Evolutionary conservation across 73 alveolate genomes (phyloP).

Genomic region (Diophrys appendiculata): DNA sequence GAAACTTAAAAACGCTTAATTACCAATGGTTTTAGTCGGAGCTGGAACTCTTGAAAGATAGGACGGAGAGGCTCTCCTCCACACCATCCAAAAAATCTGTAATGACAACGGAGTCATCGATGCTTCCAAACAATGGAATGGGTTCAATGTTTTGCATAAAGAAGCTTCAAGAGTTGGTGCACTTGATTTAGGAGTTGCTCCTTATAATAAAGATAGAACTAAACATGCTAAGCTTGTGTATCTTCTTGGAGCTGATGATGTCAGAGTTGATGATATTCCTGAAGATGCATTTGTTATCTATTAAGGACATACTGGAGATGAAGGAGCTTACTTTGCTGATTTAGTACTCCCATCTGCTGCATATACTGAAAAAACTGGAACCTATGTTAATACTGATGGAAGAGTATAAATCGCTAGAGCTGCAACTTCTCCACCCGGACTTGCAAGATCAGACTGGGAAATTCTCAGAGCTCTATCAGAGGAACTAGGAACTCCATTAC

Average conservation of each 20-base stretch:
- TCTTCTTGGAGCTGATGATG: conserved; percentile 75
- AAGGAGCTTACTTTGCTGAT: conserved; percentile 90
- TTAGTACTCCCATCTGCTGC: conserved; percentile 84
- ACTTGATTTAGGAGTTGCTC: conserved; percentile 78
- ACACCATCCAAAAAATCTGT: conserved; percentile 61
- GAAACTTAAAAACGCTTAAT: conserved; percentile 70
- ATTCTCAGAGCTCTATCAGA: conserved; percentile 84
- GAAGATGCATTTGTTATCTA: conserved; percentile 87
- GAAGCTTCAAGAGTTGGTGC: conserved; percentile 80
- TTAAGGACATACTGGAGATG: conserved; percentile 88
- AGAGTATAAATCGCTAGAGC: conserved; percentile 71
- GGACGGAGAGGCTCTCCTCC: conserved; percentile 74
- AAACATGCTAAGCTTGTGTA: conserved; percentile 71
- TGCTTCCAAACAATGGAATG: conserved; percentile 73
- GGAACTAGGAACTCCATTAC: conserved; percentile 73
- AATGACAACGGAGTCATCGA: conserved; percentile 58
- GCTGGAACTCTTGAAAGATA: conserved; percentile 65
- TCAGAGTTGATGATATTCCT: conserved; percentile 79
- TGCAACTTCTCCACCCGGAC: conserved; percentile 75
- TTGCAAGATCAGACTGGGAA: conserved; percentile 87
- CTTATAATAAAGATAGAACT: conserved; percentile 28
- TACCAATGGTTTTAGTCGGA: conserved; percentile 79
- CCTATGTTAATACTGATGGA: conserved; percentile 86
- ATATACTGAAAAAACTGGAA: conserved; percentile 77
- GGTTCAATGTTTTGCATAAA: conserved; percentile 71